Evolutionary conservation across 1,284 basidiomycete genomes (phyloP).

Genomic region (Spongispora temasekensis): DNA sequence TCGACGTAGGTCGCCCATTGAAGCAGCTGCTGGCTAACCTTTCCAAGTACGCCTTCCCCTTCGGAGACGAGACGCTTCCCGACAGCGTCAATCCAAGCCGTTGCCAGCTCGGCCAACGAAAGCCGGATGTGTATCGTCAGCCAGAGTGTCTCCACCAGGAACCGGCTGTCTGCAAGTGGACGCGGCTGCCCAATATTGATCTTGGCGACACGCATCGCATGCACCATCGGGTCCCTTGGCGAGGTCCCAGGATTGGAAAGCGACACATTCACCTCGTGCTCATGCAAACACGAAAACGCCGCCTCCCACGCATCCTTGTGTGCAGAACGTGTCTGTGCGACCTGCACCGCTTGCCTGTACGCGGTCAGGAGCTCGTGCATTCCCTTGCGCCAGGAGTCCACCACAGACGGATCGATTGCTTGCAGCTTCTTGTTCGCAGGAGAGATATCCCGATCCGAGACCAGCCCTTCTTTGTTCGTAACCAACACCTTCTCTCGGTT

Average conservation of each 20-base stretch:
- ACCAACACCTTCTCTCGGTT: constrained; percentile 11
- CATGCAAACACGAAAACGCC: constrained; percentile 45
- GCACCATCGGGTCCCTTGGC: constrained; percentile 37
- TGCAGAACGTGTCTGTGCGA: constrained; percentile 43
- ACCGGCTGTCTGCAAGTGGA: constrained; percentile 49
- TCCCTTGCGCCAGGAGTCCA: constrained; percentile 37
- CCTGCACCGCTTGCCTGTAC: constrained; percentile 37
- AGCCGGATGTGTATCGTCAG: constrained; percentile 46
- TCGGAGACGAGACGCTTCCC: constrained; percentile 2
- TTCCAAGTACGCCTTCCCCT: constrained; percentile 5
- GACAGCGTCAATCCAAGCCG: constrained; percentile 25
- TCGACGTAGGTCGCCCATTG: constrained; percentile 41
- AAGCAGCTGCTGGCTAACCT: constrained; percentile 19
- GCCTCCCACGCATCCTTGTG: constrained; percentile 51
- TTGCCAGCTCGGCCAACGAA: constrained; percentile 37
- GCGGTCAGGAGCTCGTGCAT: constrained; percentile 34
- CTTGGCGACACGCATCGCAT: constrained; percentile 45
- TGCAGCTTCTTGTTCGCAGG: constrained; percentile 26
- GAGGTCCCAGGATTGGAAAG: constrained; percentile 24
- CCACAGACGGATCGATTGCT: constrained; percentile 34
- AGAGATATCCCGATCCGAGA: constrained; percentile 21
- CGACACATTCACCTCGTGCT: constrained; percentile 38
- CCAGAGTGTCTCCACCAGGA: constrained; percentile 49
- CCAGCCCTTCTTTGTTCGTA: constrained; percentile 10
- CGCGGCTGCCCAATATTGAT: constrained; percentile 46